Conservation (phyloP, 169 alveolate genomes). For the Haemoproteus tartakovskyi region DNA sequence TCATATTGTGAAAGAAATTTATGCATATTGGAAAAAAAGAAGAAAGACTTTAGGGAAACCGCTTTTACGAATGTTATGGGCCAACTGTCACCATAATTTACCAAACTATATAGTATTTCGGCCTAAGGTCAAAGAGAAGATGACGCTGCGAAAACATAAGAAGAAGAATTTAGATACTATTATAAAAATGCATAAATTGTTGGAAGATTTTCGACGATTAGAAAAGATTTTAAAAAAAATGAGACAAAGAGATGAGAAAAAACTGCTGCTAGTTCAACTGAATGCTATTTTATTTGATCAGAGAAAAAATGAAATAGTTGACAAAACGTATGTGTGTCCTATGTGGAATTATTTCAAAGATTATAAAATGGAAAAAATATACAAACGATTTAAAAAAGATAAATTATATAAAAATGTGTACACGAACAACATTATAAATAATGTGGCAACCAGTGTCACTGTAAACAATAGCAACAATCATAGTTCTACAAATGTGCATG, state of each 20-base stretch:
- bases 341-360: slow-evolving; percentile 81
- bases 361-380: slow-evolving; percentile 70
- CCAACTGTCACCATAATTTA: slow-evolving; percentile 79
- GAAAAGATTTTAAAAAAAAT: slow-evolving; percentile 80
- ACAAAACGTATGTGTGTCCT: slow-evolving; percentile 81
- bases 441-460: not conserved
- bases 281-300: slow-evolving; percentile 82
- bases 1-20: slow-evolving; percentile 54
- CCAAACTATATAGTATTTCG: slow-evolving; percentile 82
- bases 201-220: slow-evolving; percentile 80
- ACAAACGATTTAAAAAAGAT: slow-evolving; percentile 53
- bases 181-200: slow-evolving; percentile 73
- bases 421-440: not conserved
- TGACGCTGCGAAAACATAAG: slow-evolving; percentile 83
- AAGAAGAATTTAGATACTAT: slow-evolving; percentile 77
- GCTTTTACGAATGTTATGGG: slow-evolving; percentile 82
- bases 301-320: slow-evolving; percentile 77
- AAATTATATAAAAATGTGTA: slow-evolving; percentile 44
- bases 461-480: too few species aligned
- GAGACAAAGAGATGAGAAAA: slow-evolving; percentile 85
- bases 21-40: slow-evolving; percentile 76
- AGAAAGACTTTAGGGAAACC: slow-evolving; percentile 81
- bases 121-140: slow-evolving; percentile 83
- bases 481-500: too few species aligned
- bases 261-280: slow-evolving; percentile 78